Conservation (phyloP, 257 asterid genomes). For the Oldenlandia corymbosa region DNA sequence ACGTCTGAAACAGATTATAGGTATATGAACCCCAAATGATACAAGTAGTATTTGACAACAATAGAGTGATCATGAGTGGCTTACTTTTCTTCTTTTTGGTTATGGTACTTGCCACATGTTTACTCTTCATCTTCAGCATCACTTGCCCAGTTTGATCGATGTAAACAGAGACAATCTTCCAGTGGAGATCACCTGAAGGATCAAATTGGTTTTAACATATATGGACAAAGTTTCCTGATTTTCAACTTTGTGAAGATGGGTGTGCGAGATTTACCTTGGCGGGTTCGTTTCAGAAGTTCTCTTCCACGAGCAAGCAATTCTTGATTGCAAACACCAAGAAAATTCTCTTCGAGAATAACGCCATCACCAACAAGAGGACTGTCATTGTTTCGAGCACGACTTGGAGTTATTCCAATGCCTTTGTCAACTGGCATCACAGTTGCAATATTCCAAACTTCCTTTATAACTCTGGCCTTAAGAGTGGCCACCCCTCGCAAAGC, state of each 20-base stretch:
- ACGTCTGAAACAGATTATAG: constrained; percentile 48
- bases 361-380: constrained; percentile 39
- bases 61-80: background rate
- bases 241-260: background rate
- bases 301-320: constrained; percentile 86
- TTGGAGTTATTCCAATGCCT: constrained; percentile 39
- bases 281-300: constrained; percentile 90
- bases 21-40: background rate
- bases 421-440: constrained; percentile 68
- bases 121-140: constrained; percentile 99
- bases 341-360: constrained; percentile 68
- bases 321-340: constrained; percentile 87
- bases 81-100: constrained; percentile 94
- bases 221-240: too few species aligned
- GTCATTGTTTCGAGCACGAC: constrained; percentile 33
- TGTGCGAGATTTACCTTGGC: constrained; percentile 44
- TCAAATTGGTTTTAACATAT: background rate
- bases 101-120: constrained; percentile 71
- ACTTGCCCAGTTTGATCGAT: constrained; percentile 89
- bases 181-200: constrained; percentile 82
- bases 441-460: constrained; percentile 95
- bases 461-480: constrained; percentile 82
- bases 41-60: background rate
- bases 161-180: constrained; percentile 96
- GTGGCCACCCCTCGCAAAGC: constrained; percentile 97